Evolutionary conservation across 2,329 filamentous ascomycete genomes (phyloP), one percentile per base, ranked within the genome.

Genomic region (Exophiala oligosperma): DNA sequence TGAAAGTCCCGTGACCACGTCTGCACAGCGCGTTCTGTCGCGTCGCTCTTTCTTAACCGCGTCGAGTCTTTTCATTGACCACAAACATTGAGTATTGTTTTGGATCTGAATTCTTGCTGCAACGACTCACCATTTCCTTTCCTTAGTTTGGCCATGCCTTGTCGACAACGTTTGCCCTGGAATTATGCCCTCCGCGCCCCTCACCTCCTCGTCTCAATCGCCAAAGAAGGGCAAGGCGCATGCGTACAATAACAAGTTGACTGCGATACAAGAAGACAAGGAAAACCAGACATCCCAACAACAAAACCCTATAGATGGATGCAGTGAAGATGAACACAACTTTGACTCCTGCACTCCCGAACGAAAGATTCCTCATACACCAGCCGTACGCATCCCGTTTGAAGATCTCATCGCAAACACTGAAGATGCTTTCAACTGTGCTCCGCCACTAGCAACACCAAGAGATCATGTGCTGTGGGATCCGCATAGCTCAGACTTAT

Each of bases 401-500:
- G 82, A 82, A 32, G 84, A 86, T 61, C 73, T 87, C 32, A 83
- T 87, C 47, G 82, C 82, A 61, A 84, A 85, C 67, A 78, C 79
- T 49, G 84, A 86, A 68, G 82, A 85, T 66, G 77, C 77, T 8
- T 75, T 78, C 38, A 79, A 76, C 64, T 74, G 76, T 57, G 73
- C 74, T n/a, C 73, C 75, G 26, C 75, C 79, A 21, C 71, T 75
- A n/a, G 69, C 75, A 17, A 85, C 84, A 1, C 84, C 84, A 0
- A 81, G 85, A 62, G 84, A 87, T 61, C 81, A 84, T 66, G 76
- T 87, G 46, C 77, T 79, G 49, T 87, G 84, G 84, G 71, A 73
- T 11, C 76, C 76, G 41, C 66, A 68, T 37, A 77, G 73, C 58
- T 74, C 76, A 2, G 73, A 74, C 54, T 67, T 70, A 2, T 70